Percentiles rank a stretch among this genome's conserved stretches.
Evolutionary conservation across 805 yeast genomes (phyloP).

Genomic region (Myxozyma udenii): DNA sequence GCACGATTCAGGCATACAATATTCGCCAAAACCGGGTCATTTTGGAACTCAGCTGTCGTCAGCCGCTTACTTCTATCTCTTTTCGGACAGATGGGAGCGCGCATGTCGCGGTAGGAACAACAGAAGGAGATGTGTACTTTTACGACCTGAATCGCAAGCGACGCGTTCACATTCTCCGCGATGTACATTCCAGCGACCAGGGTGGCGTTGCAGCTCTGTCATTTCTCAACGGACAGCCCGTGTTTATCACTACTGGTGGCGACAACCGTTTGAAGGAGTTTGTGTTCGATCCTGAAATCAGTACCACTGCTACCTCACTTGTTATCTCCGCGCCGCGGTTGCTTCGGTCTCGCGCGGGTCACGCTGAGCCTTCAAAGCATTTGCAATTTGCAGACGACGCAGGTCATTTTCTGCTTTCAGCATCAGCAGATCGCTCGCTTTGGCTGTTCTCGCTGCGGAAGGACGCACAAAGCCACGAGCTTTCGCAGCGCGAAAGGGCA

Average conservation of each 20-base stretch:
- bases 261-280: conserved; percentile 86
- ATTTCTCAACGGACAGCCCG: conserved; percentile 88
- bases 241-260: conserved; percentile 82
- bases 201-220: conserved; percentile 76
- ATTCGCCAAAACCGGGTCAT: conserved; percentile 59
- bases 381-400: conserved; percentile 74
- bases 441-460: conserved; percentile 93
- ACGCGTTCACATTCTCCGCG: conserved; percentile 70
- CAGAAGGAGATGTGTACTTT: conserved; percentile 78
- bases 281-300: conserved; percentile 88
- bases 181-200: conserved; percentile 57
- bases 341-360: conserved; percentile 95
- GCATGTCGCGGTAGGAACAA: conserved; percentile 75
- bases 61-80: conserved; percentile 57
- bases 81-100: conserved; percentile 88
- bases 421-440: conserved; percentile 78
- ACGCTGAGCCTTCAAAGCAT: conserved; percentile 79
- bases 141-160: conserved; percentile 72
- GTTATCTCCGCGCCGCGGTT: conserved; percentile 84
- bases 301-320: conserved; percentile 49
- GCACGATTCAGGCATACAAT: conserved; percentile 64
- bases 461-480: conserved; percentile 92
- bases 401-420: conserved; percentile 81
- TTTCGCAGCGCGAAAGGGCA: conserved; percentile 69
- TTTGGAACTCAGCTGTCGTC: conserved; percentile 44